A percentile compares a stretch with the other conserved stretches of the same genome.
Evolutionary conservation across 2,329 filamentous ascomycete species (phyloP).

Genomic region (Pseudogymnoascus sp.): DNA sequence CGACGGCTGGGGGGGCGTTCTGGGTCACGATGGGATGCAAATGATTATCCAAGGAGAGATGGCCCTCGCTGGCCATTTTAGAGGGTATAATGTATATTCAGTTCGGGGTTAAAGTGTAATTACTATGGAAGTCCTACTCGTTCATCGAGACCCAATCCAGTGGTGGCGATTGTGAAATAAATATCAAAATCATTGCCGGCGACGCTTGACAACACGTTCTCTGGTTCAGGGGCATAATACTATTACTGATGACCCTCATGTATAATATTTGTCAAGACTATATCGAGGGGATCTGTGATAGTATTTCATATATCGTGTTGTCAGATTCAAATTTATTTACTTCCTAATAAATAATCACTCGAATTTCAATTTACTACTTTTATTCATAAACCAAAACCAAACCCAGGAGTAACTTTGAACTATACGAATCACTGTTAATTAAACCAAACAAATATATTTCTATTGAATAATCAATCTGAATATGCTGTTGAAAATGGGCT

Average conservation of each 20-base stretch:
- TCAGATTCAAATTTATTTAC: neutral
- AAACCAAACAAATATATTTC: neutral
- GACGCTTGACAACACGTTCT: neutral
- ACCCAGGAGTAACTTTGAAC: neutral
- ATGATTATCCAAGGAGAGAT: neutral
- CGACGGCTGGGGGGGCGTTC: constrained; percentile 1
- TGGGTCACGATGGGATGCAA: neutral
- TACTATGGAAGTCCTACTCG: neutral
- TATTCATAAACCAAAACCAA: neutral
- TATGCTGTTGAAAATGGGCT: neutral
- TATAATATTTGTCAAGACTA: neutral
- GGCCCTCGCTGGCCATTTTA: neutral
- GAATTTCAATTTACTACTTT: neutral
- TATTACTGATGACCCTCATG: neutral
- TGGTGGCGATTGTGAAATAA: neutral
- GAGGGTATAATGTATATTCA: neutral
- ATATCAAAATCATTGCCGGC: neutral
- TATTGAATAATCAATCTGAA: neutral
- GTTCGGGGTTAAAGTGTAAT: neutral
- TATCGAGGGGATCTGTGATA: neutral
- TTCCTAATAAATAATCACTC: neutral
- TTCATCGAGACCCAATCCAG: neutral
- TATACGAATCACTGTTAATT: neutral
- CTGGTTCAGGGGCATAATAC: neutral
- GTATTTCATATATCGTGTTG: neutral